Base-by-base conservation (phyloP, 495 filamentous ascomycete species). In the Podospora pseudocomata region DNA sequence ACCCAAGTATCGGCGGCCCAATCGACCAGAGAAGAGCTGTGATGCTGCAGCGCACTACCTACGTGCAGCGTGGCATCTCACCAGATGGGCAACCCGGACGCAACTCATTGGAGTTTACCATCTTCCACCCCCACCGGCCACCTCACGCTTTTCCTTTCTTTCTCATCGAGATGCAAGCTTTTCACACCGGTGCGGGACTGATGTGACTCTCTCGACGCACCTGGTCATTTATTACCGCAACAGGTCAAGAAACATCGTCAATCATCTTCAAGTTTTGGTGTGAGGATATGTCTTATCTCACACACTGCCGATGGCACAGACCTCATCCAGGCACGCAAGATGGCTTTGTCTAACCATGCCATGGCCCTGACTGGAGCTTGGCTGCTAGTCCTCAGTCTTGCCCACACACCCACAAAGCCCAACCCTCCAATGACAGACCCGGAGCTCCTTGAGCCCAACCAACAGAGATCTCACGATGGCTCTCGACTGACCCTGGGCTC, bases 301-400 rank as follows among this genome's bases (percentile, higher is more conserved):
- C 19, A 7, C n/a, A 58, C 55, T 58, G n/a, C n/a, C n/a, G n/a
- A 58, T 58, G 55, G 55, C 23, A 20, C 55, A 58, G 55, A 58
- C 55, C n/a, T 58, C 55, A 58, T 58, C n/a, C 9, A 26, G 55
- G 55, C n/a, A 58, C n/a, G 23, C 55, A 20, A 19, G 13, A 58
- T 9, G 18, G 4, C 55, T 58, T 16, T 49, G 15, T 49, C 39
- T 49, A 11, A 16, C 39, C 39, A 49, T 49, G 7, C 39, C 39
- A 16, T 11, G 39, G 39, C 39, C 39, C 39, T 16, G 15, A 16
- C 7, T 49, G 39, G 39, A 49, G 39, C 39, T 49, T 49, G 39
- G 39, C 39, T 49, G 39, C 9, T 16, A 16, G 39, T 49, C 2
- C 13, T 16, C 39, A 2, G 39, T 58, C 15, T 26, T 26, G n/a